Evolutionary conservation across 176 grass and related monocot species (phyloP).

Genomic region (Eremochloa ophiuroides): DNA sequence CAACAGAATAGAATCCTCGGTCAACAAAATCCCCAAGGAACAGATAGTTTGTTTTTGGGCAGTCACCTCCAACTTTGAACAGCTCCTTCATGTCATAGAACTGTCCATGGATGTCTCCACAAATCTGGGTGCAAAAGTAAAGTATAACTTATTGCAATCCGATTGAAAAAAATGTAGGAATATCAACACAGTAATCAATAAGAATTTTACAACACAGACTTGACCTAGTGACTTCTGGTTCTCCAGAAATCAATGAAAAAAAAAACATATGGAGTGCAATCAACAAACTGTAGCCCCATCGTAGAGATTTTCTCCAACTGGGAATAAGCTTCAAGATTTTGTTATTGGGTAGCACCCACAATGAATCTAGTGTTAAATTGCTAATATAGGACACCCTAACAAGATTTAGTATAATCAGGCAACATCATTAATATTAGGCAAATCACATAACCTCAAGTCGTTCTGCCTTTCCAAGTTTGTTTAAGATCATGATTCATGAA

Average conservation of each 20-base stretch:
- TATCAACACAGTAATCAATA: neutral
- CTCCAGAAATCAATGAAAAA: neutral
- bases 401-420: neutral
- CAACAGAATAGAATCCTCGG: constrained; percentile 97
- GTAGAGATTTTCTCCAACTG: neutral
- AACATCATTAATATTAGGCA: neutral
- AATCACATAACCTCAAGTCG: neutral
- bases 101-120: constrained; percentile 98
- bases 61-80: constrained; percentile 98
- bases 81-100: constrained; percentile 99
- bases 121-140: constrained; percentile 60
- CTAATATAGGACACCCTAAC: neutral
- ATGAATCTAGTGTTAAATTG: neutral
- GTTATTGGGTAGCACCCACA: neutral
- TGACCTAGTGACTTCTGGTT: neutral
- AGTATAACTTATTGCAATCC: constrained; percentile 17
- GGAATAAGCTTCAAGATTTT: neutral
- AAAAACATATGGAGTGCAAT: neutral
- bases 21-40: constrained; percentile 99
- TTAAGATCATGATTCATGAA: neutral
- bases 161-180: neutral
- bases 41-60: constrained; percentile 97
- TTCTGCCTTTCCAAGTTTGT: neutral
- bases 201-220: neutral
- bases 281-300: neutral